These are phyloP conservation scores for Spongiforma sp. DNA, from an alignment of 1,284 basidiomycete species.

Conservation along the genomic window DNA sequence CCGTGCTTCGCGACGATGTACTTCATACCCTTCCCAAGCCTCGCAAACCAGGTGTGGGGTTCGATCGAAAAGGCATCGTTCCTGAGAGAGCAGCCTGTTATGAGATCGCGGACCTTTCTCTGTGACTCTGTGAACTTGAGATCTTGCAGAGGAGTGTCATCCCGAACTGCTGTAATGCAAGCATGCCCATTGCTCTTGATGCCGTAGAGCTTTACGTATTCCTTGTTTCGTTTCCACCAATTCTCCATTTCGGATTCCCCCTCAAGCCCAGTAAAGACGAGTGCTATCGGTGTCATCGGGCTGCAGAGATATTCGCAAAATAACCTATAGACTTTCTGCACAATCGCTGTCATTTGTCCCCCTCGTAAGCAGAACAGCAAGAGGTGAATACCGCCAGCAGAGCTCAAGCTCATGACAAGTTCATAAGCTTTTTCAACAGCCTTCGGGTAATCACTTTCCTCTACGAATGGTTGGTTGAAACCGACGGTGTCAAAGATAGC, in stretches of 20 bases:
- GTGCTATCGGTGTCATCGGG: slow-evolving; percentile 41
- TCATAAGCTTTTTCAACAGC: slow-evolving; percentile 42
- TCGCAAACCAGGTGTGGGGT: slow-evolving; percentile 22
- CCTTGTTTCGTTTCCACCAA: slow-evolving; percentile 45
- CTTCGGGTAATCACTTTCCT: slow-evolving; percentile 32
- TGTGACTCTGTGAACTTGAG: slow-evolving; percentile 30
- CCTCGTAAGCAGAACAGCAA: slow-evolving; percentile 47
- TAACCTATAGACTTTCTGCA: slow-evolving; percentile 43
- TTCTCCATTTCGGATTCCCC: slow-evolving; percentile 42
- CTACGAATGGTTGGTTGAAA: slow-evolving; percentile 43
- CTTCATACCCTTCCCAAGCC: slow-evolving; percentile 20
- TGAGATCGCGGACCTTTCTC: slow-evolving; percentile 23
- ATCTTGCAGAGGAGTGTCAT: slow-evolving; percentile 27
- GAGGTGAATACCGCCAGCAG: slow-evolving; percentile 41
- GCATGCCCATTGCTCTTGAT: slow-evolving; percentile 41
- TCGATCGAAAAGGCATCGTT: slow-evolving; percentile 23
- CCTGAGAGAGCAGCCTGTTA: slow-evolving; percentile 23
- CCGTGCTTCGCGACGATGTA: slow-evolving; percentile 23
- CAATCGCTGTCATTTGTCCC: slow-evolving; percentile 39
- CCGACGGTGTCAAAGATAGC: slow-evolving; percentile 47
- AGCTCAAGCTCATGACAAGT: slow-evolving; percentile 38
- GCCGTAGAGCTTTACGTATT: slow-evolving; percentile 33
- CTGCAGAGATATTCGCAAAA: slow-evolving; percentile 42
- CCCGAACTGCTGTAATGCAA: slow-evolving; percentile 45
- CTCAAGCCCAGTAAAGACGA: slow-evolving; percentile 47